These are phyloP conservation scores for Fraxinus dipetala DNA, from an alignment of 305 asterid species.

Conservation along the genomic window DNA sequence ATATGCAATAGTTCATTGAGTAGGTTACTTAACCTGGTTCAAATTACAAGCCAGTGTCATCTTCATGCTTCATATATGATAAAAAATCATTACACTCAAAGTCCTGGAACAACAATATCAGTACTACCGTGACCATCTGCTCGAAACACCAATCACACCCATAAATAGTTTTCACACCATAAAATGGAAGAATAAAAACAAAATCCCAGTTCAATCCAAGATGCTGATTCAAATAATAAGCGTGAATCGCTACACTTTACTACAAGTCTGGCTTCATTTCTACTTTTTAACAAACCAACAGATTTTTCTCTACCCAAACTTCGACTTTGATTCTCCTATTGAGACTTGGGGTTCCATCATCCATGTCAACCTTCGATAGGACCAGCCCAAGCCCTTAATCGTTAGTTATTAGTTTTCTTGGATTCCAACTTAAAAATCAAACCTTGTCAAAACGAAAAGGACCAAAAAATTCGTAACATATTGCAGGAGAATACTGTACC, in stretches of 20 bases:
- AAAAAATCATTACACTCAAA: background rate
- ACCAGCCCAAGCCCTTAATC: background rate
- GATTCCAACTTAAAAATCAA: background rate
- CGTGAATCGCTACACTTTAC: background rate
- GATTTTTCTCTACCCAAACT: background rate
- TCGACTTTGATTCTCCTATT: background rate
- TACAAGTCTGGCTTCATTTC: background rate
- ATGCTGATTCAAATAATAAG: background rate
- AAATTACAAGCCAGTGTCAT: background rate
- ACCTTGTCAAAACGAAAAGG: background rate
- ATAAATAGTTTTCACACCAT: background rate
- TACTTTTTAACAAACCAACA: background rate
- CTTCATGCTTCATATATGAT: background rate
- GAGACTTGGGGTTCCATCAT: background rate
- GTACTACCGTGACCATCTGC: background rate
- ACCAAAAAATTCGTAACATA: background rate
- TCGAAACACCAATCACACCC: background rate
- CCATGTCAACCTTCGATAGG: background rate
- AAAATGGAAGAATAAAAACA: background rate
- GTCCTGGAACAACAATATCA: background rate
- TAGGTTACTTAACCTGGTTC: background rate
- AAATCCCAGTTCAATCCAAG: background rate
- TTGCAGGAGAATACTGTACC: conserved; percentile 21
- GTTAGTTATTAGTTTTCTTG: background rate
- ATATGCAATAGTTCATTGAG: background rate